A percentile compares a stretch with the other conserved stretches of the same genome.
Conservation (phyloP, 495 filamentous ascomycete genomes). For the Penicillium subrubescens region DNA sequence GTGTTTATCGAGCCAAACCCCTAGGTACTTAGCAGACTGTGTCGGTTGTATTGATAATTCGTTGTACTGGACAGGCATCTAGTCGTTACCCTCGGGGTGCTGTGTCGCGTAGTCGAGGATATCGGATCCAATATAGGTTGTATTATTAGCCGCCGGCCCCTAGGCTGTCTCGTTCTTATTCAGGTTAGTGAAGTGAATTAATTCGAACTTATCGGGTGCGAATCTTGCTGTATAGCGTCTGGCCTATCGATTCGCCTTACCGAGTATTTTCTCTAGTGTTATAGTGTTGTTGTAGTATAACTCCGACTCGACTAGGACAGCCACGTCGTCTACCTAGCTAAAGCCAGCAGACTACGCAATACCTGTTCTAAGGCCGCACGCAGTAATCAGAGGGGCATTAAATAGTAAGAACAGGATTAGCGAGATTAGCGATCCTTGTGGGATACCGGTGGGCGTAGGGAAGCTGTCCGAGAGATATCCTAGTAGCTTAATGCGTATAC, state of each 20-base stretch:
- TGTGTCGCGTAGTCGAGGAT: neutral
- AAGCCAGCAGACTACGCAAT: too few relatives aligned
- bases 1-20: slow-evolving; percentile 18
- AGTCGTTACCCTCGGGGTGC: neutral
- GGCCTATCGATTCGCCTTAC: slow-evolving; percentile 11
- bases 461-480: slow-evolving; percentile 1
- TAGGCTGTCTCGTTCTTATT: too few relatives aligned
- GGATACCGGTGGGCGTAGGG: neutral
- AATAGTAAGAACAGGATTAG: neutral
- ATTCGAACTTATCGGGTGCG: slow-evolving; percentile 13
- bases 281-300: slow-evolving; percentile 3
- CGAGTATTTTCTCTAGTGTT: too few relatives aligned
- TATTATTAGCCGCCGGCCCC: too few relatives aligned
- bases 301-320: slow-evolving; percentile 4
- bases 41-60: neutral
- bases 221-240: slow-evolving; percentile 21
- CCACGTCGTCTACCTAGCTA: neutral
- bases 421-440: neutral
- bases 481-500: slow-evolving; percentile 2
- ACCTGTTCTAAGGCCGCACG: too few relatives aligned
- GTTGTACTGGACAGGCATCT: neutral
- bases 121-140: too few relatives aligned
- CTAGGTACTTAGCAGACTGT: slow-evolving; percentile 9
- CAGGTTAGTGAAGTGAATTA: slow-evolving; percentile 13
- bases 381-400: neutral